phyloP scores from a whole-genome alignment of 768 basidiomycete species.

The Amanita brunnescens region DNA sequence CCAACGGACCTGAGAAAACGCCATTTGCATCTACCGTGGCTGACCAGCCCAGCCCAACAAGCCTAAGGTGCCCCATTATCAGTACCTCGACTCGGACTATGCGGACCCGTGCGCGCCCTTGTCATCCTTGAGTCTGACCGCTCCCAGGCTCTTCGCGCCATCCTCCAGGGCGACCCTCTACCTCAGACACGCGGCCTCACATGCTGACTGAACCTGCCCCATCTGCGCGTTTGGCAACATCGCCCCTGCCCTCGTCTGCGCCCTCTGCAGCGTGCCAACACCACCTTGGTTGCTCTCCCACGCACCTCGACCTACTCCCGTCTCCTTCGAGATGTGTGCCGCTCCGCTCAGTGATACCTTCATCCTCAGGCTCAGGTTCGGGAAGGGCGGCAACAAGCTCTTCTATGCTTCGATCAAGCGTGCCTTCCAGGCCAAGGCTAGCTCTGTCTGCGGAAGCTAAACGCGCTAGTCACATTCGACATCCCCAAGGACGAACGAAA shows the following conservation, averaged over 20 bases:
- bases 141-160: constrained; percentile 84
- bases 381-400: constrained; percentile 80
- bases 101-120: no score
- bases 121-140: constrained; percentile 77
- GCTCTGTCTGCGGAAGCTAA: constrained; percentile 37
- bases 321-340: neutral
- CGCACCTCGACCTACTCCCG: constrained; percentile 32
- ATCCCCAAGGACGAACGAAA: constrained; percentile 76
- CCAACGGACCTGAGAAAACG: no score
- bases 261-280: constrained; percentile 75
- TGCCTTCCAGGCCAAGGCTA: constrained; percentile 67
- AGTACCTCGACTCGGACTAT: no score
- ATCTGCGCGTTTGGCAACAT: constrained; percentile 84
- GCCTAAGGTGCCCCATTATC: no score
- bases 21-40: no score
- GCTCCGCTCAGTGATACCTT: constrained; percentile 18
- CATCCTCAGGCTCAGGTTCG: constrained; percentile 82
- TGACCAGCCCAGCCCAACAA: no score
- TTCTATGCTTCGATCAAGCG: constrained; percentile 75
- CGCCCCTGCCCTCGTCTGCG: constrained; percentile 64
- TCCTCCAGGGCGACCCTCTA: constrained; percentile 82
- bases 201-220: constrained; percentile 68
- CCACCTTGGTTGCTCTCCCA: no score
- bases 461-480: constrained; percentile 79
- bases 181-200: constrained; percentile 21